Base-by-base conservation (phyloP, 1,284 basidiomycete genomes). In the Inonotus hispidus region DNA sequence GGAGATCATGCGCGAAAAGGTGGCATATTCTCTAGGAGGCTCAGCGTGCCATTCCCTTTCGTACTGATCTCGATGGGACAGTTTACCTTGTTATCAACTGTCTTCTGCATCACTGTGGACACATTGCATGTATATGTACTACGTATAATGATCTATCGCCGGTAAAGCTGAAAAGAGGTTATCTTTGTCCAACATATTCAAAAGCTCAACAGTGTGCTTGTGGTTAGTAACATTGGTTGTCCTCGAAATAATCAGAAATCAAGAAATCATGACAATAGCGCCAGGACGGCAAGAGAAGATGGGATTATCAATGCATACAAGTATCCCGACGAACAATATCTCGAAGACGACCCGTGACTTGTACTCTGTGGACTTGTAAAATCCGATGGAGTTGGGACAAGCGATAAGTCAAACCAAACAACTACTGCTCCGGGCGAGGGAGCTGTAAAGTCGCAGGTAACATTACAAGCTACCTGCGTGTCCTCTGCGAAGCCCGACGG, bases 401-500 rank as follows among this genome's bases (percentile, higher is more conserved):
- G 41, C 16, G 46, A 49, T 23, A 23, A 14, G 23, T 49, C 25
- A 7, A 49, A 25, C 53, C 52, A 79, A 27, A 80, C 73, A 8
- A 80, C 74, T 2, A 78, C 78, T 63, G 79, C 66, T 13, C 74
- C 76, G n/a, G 78, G 75, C 25, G 74, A 74, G 29, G 77, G 78
- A 1, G 79, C 75, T 37, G 71, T 67, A 23, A 80, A 66, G 1
- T 71, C 72, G 63, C 79, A 80, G 1, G 77, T 77, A 19, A 70
- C 70, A 0, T 69, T 66, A 63, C 79, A 80, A 56, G 74, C 69
- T 11, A 75, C 38, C 27, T 71, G 54, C 47, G 70, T 66, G 56
- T 80, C 80, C n/a, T 72, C 67, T 16, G 73, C 74, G 59, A 76
- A 77, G 61, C 77, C 74, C 2, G 74, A 75, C 1, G 68, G 67